phyloP scores from a whole-genome alignment of 140 eudicot species.

The Bidens hawaiensis region DNA sequence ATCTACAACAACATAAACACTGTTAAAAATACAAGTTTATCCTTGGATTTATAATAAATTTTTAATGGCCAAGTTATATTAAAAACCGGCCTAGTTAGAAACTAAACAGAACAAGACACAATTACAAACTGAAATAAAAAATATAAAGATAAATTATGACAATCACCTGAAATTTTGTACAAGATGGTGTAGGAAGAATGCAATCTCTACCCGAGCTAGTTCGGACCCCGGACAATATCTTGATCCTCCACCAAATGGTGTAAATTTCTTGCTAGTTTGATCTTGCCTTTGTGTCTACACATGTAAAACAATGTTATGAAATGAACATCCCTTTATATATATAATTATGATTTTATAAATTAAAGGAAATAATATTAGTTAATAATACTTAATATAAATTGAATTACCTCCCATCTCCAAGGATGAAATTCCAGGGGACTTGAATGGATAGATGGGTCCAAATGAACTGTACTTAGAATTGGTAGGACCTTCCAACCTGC shows the following conservation, averaged over 20 bases:
- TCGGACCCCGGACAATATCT: constrained; percentile 86
- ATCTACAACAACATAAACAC: constrained; percentile 36
- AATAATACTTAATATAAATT: not conserved
- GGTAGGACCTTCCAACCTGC: constrained; percentile 97
- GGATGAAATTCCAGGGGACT: constrained; percentile 62
- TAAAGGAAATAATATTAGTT: not conserved
- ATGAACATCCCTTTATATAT: not conserved
- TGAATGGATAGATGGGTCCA: constrained; percentile 70
- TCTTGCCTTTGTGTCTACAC: constrained; percentile 40
- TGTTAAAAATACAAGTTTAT: not conserved
- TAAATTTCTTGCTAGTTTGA: constrained; percentile 66
- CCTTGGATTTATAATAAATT: not conserved
- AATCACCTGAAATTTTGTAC: constrained; percentile 57
- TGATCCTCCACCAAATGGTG: constrained; percentile 84
- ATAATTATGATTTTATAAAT: not conserved
- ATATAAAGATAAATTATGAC: not conserved
- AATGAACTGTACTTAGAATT: constrained; percentile 77
- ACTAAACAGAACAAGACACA: no score
- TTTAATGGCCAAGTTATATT: no score
- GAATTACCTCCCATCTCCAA: constrained; percentile 85
- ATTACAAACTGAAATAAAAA: no score
- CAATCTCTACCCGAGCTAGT: constrained; percentile 74
- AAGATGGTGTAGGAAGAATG: constrained; percentile 84
- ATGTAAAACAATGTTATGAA: not conserved
- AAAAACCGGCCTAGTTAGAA: no score